Base-by-base conservation (phyloP, 805 yeast species). In the Cyberlindnera maritima region DNA sequence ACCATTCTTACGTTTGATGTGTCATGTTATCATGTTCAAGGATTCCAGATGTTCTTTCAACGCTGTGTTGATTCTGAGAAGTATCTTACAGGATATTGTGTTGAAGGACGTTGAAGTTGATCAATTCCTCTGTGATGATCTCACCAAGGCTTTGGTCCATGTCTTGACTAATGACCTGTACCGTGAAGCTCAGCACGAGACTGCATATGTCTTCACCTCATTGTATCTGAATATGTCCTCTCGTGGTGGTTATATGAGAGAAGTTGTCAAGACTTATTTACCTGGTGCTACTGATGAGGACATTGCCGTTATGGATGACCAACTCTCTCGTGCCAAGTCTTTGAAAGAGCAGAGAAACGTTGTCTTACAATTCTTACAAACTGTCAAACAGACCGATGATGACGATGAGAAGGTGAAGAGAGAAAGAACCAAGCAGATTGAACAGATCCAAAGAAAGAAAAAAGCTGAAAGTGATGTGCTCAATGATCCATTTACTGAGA, bases 31-130 rank as follows among this genome's bases (percentile, higher is more conserved):
- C 57, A 75, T 79, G 53, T 86, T 89, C 63, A 88, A 86, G 58
- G 99, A 92, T 62, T 86, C 94, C 29, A 85, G 94, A 60, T 92
- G 98, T 64, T 83, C 96, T 5, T 92, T 87, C 69, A 94, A 94
- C 64, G 87, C 96, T 2, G 85, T 92, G 41, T 68, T 92, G 49
- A 81, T 92, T 26, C 74, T 92, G 48, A 76, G 95, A 50, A 83
- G 86, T 50, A 74, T 91, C 46, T 68, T 91, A 47, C 80, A 79
- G 15, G 87, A 82, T 18, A 77, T 88, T 36, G 70, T 89, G 34
- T 72, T 83, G 36, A 78, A 81, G 53, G 84, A 86, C 57, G 83
- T 80, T 17, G 85, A 81, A 53, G 92, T 91, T 39, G 96, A 90
- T 67, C 81, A 79, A 50, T 69, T 64, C 46, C 65, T 72, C 41